phyloP scores from a whole-genome alignment of 2,329 filamentous ascomycete genomes.

The Cladosporium sp. region DNA sequence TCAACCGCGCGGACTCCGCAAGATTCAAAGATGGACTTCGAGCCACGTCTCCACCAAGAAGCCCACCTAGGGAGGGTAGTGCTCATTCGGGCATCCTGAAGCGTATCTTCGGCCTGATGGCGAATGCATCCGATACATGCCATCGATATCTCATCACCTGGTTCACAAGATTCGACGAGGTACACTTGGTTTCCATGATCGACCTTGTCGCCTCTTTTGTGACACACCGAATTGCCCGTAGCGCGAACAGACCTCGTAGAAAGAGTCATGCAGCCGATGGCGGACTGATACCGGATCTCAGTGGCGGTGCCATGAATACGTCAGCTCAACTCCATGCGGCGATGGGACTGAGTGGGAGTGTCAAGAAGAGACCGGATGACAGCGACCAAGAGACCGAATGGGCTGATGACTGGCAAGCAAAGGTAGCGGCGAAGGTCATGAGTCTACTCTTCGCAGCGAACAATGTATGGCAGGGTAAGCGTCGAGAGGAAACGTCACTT shows the following conservation, averaged over 20 bases:
- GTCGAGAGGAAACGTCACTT: slow-evolving; percentile 26
- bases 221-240: slow-evolving; percentile 74
- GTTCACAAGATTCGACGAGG: slow-evolving; percentile 71
- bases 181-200: slow-evolving; percentile 70
- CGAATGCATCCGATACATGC: slow-evolving; percentile 72
- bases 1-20: slow-evolving; percentile 11
- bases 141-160: slow-evolving; percentile 77
- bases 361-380: slow-evolving; percentile 55
- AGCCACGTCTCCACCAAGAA: slow-evolving; percentile 3
- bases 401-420: slow-evolving; percentile 86
- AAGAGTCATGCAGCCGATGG: slow-evolving; percentile 61
- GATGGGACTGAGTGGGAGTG: slow-evolving; percentile 57
- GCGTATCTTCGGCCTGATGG: slow-evolving; percentile 75
- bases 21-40: slow-evolving; percentile 6
- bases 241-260: slow-evolving; percentile 67
- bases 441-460: slow-evolving; percentile 82
- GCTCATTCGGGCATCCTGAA: slow-evolving; percentile 80
- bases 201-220: slow-evolving; percentile 78
- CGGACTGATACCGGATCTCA: slow-evolving; percentile 73
- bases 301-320: slow-evolving; percentile 61
- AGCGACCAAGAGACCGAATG: slow-evolving; percentile 62
- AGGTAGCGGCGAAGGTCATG: slow-evolving; percentile 77
- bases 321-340: slow-evolving; percentile 76
- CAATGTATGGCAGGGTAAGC: slow-evolving; percentile 51
- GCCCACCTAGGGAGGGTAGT: slow-evolving; percentile 16